phyloP scores from a whole-genome alignment of 2,329 filamentous ascomycete genomes.

The Colletotrichum incanum region DNA sequence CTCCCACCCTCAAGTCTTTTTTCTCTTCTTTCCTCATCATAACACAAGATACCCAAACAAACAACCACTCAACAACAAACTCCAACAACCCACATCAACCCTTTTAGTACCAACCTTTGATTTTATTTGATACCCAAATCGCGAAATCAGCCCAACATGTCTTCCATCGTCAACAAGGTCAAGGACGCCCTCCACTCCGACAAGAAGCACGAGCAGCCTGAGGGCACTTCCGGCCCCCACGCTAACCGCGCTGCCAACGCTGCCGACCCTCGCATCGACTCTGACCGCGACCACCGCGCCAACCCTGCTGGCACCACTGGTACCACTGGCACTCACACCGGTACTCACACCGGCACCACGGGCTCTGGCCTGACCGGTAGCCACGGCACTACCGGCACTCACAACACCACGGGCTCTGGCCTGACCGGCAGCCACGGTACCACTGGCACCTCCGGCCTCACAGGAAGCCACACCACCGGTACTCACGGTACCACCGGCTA shows the following conservation, averaged over 20 bases:
- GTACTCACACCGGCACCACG: constrained; percentile 30
- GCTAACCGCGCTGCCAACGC: constrained; percentile 62
- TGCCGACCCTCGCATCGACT: constrained; percentile 67
- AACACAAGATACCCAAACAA: constrained; percentile 43
- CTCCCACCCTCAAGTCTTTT: constrained; percentile 2
- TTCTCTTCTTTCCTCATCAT: constrained; percentile 40
- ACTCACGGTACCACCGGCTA: constrained; percentile 49
- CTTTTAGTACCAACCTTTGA: constrained; percentile 6
- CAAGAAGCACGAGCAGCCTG: constrained; percentile 52
- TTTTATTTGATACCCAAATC: constrained; percentile 40
- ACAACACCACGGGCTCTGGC: constrained; percentile 41
- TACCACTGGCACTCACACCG: constrained; percentile 48
- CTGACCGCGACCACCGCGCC: constrained; percentile 60
- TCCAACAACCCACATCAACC: constrained; percentile 23
- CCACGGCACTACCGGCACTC: constrained; percentile 44
- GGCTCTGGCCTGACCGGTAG: constrained; percentile 30
- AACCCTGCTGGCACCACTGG: constrained; percentile 52
- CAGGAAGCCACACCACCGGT: constrained; percentile 18
- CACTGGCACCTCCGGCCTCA: constrained; percentile 29
- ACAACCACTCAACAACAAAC: constrained; percentile 29
- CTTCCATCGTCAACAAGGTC: constrained; percentile 72
- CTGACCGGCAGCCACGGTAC: constrained; percentile 41
- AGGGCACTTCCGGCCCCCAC: constrained; percentile 51
- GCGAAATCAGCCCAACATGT: constrained; percentile 62
- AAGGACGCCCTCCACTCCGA: constrained; percentile 69